Evolutionary conservation across 805 yeast species (phyloP).

Genomic region (Starmerella apicola): DNA sequence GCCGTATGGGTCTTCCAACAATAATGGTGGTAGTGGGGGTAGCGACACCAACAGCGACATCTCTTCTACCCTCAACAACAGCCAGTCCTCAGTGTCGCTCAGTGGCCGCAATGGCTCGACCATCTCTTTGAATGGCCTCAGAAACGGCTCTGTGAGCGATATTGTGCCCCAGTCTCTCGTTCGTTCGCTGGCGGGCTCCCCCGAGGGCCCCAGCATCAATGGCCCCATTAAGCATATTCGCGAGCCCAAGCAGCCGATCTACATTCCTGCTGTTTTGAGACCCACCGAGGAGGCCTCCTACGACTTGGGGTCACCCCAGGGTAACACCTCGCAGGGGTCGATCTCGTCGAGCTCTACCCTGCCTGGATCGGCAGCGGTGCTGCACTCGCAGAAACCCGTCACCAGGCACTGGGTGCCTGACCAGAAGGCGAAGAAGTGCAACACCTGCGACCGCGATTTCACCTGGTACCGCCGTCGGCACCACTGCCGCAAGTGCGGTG

Average conservation of each 20-base stretch:
- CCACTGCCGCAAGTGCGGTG: conserved; percentile 80
- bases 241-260: conserved; percentile 75
- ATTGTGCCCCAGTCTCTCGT: conserved; percentile 1
- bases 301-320: conserved; percentile 14
- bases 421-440: conserved; percentile 48
- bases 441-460: conserved; percentile 54
- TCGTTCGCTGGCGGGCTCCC: conserved; percentile 11
- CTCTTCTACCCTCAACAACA: not conserved
- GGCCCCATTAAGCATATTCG: conserved; percentile 52
- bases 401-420: conserved; percentile 46
- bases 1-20: not conserved
- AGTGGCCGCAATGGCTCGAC: not conserved
- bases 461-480: conserved; percentile 69
- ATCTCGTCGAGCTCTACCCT: conserved; percentile 15
- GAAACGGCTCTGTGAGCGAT: not conserved
- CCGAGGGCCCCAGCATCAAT: conserved; percentile 9
- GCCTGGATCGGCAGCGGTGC: conserved; percentile 7
- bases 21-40: not conserved
- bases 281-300: conserved; percentile 29
- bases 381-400: conserved; percentile 23
- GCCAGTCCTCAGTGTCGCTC: not conserved
- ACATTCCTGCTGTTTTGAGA: conserved; percentile 78
- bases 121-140: too few relatives aligned
- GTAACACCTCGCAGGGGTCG: conserved; percentile 15
- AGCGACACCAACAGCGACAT: not conserved